These are phyloP conservation scores for Dioscorea cayenensis DNA, from an alignment of 116 monocot species.

Conservation along the genomic window DNA sequence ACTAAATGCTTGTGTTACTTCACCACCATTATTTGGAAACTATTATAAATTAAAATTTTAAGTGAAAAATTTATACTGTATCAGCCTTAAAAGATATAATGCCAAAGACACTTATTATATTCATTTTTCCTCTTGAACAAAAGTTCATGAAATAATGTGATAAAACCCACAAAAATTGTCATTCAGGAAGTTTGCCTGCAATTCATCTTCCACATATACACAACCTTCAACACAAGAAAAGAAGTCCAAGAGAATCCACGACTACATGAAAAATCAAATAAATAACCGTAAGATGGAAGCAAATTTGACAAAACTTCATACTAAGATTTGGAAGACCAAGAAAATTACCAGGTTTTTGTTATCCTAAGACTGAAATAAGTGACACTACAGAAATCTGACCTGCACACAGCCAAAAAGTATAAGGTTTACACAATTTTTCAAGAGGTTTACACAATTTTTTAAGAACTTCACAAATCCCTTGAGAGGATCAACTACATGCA, in stretches of 20 bases:
- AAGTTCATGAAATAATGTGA: too few species aligned
- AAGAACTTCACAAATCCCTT: background rate
- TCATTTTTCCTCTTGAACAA: background rate
- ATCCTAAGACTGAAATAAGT: background rate
- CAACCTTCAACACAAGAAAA: too few species aligned
- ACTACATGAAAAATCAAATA: background rate
- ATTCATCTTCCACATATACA: too few species aligned
- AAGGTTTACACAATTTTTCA: background rate
- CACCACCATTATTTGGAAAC: background rate
- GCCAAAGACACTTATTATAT: background rate
- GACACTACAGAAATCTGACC: background rate
- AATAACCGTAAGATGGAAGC: background rate
- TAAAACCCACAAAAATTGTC: too few species aligned
- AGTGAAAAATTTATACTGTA: background rate
- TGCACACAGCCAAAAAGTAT: background rate
- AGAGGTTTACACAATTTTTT: too few species aligned
- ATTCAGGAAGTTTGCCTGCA: too few species aligned
- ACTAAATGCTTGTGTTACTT: background rate
- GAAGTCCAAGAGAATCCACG: too few species aligned
- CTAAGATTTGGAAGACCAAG: background rate
- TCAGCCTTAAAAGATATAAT: background rate
- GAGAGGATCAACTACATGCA: background rate
- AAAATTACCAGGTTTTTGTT: background rate
- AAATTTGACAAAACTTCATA: background rate
- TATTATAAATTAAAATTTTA: background rate